Conservation (phyloP, 441 rosid species). For the Euphorbia schlechtendalii region DNA sequence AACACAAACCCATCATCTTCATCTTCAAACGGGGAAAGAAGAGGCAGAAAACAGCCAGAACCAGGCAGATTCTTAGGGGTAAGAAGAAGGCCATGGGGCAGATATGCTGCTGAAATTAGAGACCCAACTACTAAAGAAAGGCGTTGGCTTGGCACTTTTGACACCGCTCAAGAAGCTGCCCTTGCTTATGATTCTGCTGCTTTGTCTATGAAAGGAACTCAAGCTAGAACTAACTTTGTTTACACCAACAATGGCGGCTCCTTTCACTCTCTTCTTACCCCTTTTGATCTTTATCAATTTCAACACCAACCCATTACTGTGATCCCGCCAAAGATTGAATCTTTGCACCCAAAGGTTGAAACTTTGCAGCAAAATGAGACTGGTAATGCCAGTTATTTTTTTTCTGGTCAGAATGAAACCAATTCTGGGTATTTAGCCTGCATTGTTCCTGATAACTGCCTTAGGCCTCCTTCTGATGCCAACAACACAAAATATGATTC, state of each 20-base stretch:
- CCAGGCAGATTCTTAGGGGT: constrained; percentile 52
- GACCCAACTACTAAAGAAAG: constrained; percentile 81
- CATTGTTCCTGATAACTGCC: constrained; percentile 84
- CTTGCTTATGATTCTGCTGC: constrained; percentile 82
- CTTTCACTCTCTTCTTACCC: constrained; percentile 36
- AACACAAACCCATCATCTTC: constrained; percentile 29
- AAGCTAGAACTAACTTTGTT: constrained; percentile 72
- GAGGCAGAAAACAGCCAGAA: constrained; percentile 16
- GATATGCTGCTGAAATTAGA: constrained; percentile 80
- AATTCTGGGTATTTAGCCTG: constrained; percentile 88
- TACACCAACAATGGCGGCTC: constrained; percentile 65
- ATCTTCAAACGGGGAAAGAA: constrained; percentile 32
- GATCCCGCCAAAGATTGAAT: constrained; percentile 25
- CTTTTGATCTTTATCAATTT: constrained; percentile 26
- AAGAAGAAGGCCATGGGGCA: constrained; percentile 79
- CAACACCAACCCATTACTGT: constrained; percentile 22
- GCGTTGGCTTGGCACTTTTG: constrained; percentile 84
- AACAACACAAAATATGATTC: constrained; percentile 8
- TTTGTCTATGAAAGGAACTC: constrained; percentile 65
- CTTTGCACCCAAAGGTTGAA: constrained; percentile 13
- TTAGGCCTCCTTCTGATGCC: constrained; percentile 55
- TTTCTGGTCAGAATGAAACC: constrained; percentile 35
- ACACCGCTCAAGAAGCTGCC: constrained; percentile 78
- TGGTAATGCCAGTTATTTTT: constrained; percentile 31
- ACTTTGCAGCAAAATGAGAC: constrained; percentile 26